These are phyloP conservation scores for Periglandula ipomoeae DNA, from an alignment of 2,329 filamentous ascomycete species.

Conservation along the genomic window DNA sequence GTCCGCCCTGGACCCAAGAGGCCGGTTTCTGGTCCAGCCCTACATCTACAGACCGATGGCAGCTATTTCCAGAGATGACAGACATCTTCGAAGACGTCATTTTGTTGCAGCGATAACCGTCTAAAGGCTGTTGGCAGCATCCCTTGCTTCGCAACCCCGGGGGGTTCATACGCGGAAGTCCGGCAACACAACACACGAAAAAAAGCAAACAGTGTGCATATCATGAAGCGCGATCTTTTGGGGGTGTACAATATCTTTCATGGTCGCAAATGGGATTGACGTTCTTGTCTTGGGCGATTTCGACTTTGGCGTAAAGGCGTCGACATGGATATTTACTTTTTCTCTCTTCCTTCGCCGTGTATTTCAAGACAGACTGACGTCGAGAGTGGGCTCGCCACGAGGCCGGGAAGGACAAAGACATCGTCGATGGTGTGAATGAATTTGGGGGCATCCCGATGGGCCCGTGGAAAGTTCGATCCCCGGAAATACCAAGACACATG, in stretches of 20 bases:
- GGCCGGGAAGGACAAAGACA: not conserved
- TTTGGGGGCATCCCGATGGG: not conserved
- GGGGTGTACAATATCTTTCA: not conserved
- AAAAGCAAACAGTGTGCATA: not conserved
- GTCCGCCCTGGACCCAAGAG: too few relatives aligned
- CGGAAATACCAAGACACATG: not conserved
- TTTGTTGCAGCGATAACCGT: not conserved
- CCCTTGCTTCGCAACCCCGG: not conserved
- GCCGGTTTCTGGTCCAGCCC: too few relatives aligned
- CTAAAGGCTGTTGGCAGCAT: not conserved
- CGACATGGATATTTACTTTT: not conserved
- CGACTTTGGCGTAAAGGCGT: not conserved
- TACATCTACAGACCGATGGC: not conserved
- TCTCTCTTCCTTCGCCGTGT: not conserved
- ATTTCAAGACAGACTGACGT: not conserved
- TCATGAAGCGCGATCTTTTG: not conserved
- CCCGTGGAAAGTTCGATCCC: slow-evolving; percentile 2
- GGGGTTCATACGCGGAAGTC: not conserved
- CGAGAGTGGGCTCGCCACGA: not conserved
- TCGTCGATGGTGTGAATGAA: not conserved
- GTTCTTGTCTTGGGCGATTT: not conserved
- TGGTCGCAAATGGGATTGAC: too few relatives aligned
- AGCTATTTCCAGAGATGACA: slow-evolving; percentile 6
- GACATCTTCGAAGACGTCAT: slow-evolving; percentile 5
- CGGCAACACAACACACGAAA: not conserved